A percentile compares a stretch with the other conserved stretches of the same genome.
These are phyloP conservation scores for Stereocaulon alpinum DNA, from an alignment of 495 filamentous ascomycete species.

Conservation along the genomic window DNA sequence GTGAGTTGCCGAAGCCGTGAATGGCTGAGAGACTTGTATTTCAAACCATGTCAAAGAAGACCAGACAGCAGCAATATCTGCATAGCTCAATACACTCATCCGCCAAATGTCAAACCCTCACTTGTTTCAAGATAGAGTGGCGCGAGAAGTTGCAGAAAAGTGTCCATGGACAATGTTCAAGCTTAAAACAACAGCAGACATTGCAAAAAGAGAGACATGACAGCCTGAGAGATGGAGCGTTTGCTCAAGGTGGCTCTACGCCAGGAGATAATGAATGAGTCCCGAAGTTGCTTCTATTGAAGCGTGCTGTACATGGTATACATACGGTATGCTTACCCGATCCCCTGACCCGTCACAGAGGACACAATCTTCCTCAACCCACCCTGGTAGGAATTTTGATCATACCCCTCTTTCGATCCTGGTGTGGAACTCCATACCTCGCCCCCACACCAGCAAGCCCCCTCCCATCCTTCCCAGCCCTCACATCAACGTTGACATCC, in stretches of 20 bases:
- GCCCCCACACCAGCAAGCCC: constrained; percentile 46
- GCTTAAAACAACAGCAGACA: no score
- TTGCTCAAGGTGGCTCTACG: no score
- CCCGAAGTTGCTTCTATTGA: background rate
- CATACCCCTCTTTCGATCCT: constrained; percentile 63
- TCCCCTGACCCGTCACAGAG: no score
- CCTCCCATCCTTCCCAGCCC: constrained; percentile 51
- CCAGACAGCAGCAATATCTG: no score
- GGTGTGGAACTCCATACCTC: constrained; percentile 57
- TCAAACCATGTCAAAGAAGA: background rate
- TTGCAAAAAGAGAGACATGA: background rate
- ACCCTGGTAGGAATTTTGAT: constrained; percentile 63
- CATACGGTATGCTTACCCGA: constrained; percentile 20
- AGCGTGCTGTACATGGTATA: background rate
- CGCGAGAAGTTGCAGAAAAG: no score
- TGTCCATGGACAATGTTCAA: no score
- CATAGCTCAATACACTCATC: no score
- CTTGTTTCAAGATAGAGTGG: no score
- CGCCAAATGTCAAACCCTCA: no score
- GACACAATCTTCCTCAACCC: background rate
- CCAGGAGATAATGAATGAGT: background rate
- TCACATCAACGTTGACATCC: constrained; percentile 46
- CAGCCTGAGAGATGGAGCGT: background rate
- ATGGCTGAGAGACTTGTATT: background rate
- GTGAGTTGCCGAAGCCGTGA: background rate